A percentile compares a stretch with the other conserved stretches of the same genome.
phyloP scores from a whole-genome alignment of 2,329 filamentous ascomycete species.

The Sclerotinia trifoliorum region DNA sequence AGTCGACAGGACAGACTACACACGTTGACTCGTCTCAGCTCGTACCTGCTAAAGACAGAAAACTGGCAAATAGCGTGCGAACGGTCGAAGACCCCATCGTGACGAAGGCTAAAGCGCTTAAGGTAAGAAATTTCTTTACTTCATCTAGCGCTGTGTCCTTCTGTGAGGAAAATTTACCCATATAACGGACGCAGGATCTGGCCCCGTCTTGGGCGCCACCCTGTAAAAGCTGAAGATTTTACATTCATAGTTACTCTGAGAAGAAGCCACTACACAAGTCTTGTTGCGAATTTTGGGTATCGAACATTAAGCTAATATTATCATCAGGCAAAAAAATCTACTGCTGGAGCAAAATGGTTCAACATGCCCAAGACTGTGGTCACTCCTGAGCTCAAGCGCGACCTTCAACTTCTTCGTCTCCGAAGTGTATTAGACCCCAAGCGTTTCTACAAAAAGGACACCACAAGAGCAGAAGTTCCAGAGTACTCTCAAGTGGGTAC shows the following conservation, averaged over 20 bases:
- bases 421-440: slow-evolving; percentile 86
- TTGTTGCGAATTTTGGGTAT: slow-evolving; percentile 23
- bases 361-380: slow-evolving; percentile 80
- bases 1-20: slow-evolving; percentile 51
- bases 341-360: slow-evolving; percentile 82
- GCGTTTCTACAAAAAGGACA: slow-evolving; percentile 63
- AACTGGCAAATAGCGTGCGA: slow-evolving; percentile 49
- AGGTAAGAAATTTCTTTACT: slow-evolving; percentile 46
- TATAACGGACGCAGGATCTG: slow-evolving; percentile 70
- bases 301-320: slow-evolving; percentile 29
- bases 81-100: slow-evolving; percentile 54
- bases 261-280: slow-evolving; percentile 31
- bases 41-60: slow-evolving; percentile 48
- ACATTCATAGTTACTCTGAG: slow-evolving; percentile 72
- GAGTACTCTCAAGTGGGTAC: slow-evolving; percentile 84
- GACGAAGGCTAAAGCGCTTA: slow-evolving; percentile 46
- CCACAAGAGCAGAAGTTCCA: slow-evolving; percentile 64
- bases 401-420: slow-evolving; percentile 87
- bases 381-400: slow-evolving; percentile 81
- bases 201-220: slow-evolving; percentile 78
- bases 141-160: slow-evolving; percentile 33
- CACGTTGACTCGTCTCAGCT: slow-evolving; percentile 52
- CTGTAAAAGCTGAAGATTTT: slow-evolving; percentile 63
- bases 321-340: slow-evolving; percentile 49
- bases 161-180: slow-evolving; percentile 79